These are phyloP conservation scores for Nematocida sp. DNA, from an alignment of 371 early-diverging fungal genomes.

Conservation along the genomic window DNA sequence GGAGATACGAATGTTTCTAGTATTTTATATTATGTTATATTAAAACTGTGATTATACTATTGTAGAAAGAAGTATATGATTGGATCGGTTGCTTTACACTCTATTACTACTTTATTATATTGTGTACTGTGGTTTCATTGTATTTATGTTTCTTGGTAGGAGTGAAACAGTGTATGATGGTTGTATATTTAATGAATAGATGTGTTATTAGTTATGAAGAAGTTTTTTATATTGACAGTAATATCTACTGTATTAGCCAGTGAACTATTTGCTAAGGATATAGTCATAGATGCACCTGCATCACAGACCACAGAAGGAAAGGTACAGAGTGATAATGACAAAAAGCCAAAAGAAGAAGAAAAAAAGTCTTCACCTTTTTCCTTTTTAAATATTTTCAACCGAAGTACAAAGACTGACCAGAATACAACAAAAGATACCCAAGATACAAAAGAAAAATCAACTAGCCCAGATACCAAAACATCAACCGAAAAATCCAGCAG, in stretches of 20 bases:
- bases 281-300: background rate
- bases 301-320: background rate
- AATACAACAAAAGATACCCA: background rate
- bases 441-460: background rate
- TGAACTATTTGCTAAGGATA: slow-evolving; percentile 19
- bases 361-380: slow-evolving; percentile 12
- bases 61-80: too few species aligned
- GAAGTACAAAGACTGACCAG: background rate
- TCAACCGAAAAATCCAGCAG: background rate
- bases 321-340: background rate
- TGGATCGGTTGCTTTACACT: background rate
- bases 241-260: background rate
- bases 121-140: background rate
- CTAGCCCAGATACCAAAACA: background rate
- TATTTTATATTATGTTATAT: too few species aligned
- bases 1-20: too few species aligned
- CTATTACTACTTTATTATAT: background rate
- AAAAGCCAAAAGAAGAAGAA: slow-evolving; percentile 1
- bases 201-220: background rate
- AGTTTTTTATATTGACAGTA: slow-evolving; percentile 1
- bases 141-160: background rate
- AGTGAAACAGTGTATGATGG: slow-evolving; percentile 28
- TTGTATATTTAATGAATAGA: background rate
- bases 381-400: slow-evolving; percentile 16
- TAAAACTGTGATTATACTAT: too few species aligned